Evolutionary conservation across 495 filamentous ascomycete species (phyloP), one percentile per base, ranked within the genome.

Genomic region (Poronia punctata): DNA sequence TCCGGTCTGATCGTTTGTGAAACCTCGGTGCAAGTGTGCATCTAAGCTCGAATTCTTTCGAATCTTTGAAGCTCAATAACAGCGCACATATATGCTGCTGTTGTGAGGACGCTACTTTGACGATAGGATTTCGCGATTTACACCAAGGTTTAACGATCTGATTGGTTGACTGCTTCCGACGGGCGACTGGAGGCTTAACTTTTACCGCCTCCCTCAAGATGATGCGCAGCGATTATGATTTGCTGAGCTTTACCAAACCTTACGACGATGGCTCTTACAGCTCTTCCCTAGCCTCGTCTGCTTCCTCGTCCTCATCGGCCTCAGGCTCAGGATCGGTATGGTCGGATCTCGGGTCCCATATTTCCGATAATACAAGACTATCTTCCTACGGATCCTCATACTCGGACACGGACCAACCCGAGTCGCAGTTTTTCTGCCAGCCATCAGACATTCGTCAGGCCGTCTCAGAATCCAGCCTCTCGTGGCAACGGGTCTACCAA

Each of bases 241-340:
- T 64, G 54, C 60, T 65, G 54, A 55, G 57, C 58, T 70, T 62
- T 57, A 57, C 59, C 60, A 49, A 50, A 18, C 47, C 57, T 31
- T 54, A 59, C 52, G 60, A 58, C 56, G 65, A 72, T 67, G 68
- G 61, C 40, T 79, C 80, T 45, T 88, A 86, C 57, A 73, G 71
- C 52, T 72, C 74, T 32, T 78, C 76, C n/a, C 62, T 82, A 65
- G 75, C 80, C 57, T 80, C 82, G 34, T 81, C 78, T 45, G 72
- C 80, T 55, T 84, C 83, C 22, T 81, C 83, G 16, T 87, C 85
- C 20, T 77, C 77, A 29, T 74, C 81, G n/a, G n/a, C n/a, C n/a
- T n/a, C n/a, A n/a, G n/a, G n/a, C n/a, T n/a, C n/a, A n/a, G n/a
- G n/a, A 39, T 88, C 87, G 4, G 74, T 88, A 50, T 92, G 87